A percentile compares a stretch with the other conserved stretches of the same genome.
Conservation (phyloP, 495 filamentous ascomycete species). For the Articulospora tetracladia region DNA sequence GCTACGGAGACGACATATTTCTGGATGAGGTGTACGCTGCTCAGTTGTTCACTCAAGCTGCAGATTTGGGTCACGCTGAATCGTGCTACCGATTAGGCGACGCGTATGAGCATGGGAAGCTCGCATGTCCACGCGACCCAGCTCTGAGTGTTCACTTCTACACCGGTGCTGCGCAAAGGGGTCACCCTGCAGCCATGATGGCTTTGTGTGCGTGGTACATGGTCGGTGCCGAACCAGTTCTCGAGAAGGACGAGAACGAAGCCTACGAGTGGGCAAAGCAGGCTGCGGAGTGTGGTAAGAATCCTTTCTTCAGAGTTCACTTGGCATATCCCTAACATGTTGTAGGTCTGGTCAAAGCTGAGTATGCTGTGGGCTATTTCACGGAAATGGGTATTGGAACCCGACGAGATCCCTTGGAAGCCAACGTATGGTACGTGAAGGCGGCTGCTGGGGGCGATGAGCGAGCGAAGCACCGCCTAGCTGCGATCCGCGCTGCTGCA, state of each 20-base stretch:
- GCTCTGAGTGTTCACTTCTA: constrained; percentile 97
- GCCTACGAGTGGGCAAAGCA: constrained; percentile 93
- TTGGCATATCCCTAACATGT: constrained; percentile 13
- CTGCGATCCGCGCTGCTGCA: constrained; percentile 80
- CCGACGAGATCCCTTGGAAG: constrained; percentile 86
- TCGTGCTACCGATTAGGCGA: constrained; percentile 88
- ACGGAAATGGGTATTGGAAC: constrained; percentile 98
- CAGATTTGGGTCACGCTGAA: constrained; percentile 83
- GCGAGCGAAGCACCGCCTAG: constrained; percentile 78
- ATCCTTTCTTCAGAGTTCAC: constrained; percentile 4
- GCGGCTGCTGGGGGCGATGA: constrained; percentile 92
- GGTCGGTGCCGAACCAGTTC: constrained; percentile 85
- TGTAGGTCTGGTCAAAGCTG: constrained; percentile 81
- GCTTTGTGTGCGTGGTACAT: constrained; percentile 98
- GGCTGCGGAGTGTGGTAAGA: constrained; percentile 79
- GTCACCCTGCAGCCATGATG: constrained; percentile 94
- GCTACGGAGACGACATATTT: constrained; percentile 91
- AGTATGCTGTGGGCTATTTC: constrained; percentile 96
- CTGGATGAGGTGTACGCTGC: constrained; percentile 85
- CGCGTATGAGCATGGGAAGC: constrained; percentile 89
- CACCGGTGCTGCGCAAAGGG: constrained; percentile 80
- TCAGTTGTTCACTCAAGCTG: constrained; percentile 90
- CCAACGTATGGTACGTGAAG: constrained; percentile 97
- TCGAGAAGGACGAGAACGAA: constrained; percentile 93
- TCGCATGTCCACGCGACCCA: constrained; percentile 85